Evolutionary conservation across 1,284 basidiomycete species (phyloP), one percentile per base, ranked within the genome.

Genomic region (Tilletia caries): DNA sequence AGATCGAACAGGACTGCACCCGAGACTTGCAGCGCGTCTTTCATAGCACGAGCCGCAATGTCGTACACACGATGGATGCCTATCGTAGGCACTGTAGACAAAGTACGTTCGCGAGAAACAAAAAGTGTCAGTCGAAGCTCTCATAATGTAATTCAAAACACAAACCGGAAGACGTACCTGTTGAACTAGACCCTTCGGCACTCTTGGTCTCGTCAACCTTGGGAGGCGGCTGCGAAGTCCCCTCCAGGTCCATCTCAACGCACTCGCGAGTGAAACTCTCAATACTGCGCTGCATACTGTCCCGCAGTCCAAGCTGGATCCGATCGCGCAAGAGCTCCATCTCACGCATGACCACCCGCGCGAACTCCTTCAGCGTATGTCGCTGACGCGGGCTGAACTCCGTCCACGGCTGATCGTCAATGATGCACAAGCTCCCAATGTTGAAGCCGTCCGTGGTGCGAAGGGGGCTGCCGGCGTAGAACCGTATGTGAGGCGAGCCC

Each of bases 291-390:
- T 97, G 93, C 68, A 97, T 96, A 64, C 91, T 89, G 79, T 95
- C 93, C 46, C 94, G 88, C 74, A 94, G 91, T 34, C 92, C 88
- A 46, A 97, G 86, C 85, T 95, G 93, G 69, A 94, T 93, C 90
- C 91, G 94, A 83, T 97, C 94, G 71, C 91, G 87, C 92, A 93
- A 94, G 2, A 97, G 85, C 83, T 96, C 94, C 89, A 97, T 90
- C 84, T 97, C 94, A 58, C 94, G 89, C 90, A 96, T 93, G n/a
- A 91, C 90, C 68, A 97, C 90, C 4, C 80, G 84, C 0, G 93
- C 93, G 83, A 97, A 96, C 84, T 97, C 94, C 80, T 95, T 95
- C 70, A 97, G 86, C 1, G 92, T 94, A 84, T 95, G 91, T 54
- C 94, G 86, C 77, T 93, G 92, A 37, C 94, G 86, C 23, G 94